Conservation (phyloP, 2,329 filamentous ascomycete species). For the Triangularia setosa region DNA sequence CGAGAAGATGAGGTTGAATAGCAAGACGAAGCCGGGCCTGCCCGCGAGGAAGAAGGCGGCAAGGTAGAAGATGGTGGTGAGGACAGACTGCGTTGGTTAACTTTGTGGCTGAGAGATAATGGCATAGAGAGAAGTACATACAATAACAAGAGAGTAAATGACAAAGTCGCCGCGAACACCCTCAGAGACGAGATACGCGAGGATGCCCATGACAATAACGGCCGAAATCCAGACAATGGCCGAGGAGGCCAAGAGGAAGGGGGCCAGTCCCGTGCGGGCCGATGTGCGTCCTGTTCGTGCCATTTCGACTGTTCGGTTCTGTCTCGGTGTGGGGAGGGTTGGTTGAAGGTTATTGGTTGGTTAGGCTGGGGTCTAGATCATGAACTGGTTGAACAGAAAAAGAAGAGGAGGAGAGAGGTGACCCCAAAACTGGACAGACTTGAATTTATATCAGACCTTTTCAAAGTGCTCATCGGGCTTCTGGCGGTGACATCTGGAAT, state of each 20-base stretch:
- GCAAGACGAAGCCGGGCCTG: constrained; percentile 26
- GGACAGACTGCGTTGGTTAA: constrained; percentile 29
- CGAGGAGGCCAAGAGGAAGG: constrained; percentile 29
- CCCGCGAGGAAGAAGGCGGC: constrained; percentile 30
- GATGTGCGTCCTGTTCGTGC: constrained; percentile 13
- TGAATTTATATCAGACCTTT: not conserved
- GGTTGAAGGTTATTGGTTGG: not conserved
- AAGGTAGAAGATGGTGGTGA: constrained; percentile 33
- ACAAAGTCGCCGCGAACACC: constrained; percentile 24
- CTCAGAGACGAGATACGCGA: constrained; percentile 30
- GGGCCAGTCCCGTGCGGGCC: constrained; percentile 24
- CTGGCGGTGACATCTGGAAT: not conserved
- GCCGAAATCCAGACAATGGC: constrained; percentile 32
- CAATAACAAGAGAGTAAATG: constrained; percentile 33
- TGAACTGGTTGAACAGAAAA: not conserved
- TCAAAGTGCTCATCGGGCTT: not conserved
- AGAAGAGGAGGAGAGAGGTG: not conserved
- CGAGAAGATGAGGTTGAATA: constrained; percentile 36
- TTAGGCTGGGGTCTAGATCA: not conserved
- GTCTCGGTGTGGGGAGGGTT: not conserved
- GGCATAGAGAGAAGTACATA: constrained; percentile 19
- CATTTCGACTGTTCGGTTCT: constrained; percentile 10
- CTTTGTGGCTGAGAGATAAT: not conserved
- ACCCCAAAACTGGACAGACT: not conserved
- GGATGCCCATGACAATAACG: constrained; percentile 35